Base-by-base conservation (phyloP, 352 stramenopile genomes). In the Globisporangium irregulare region DNA sequence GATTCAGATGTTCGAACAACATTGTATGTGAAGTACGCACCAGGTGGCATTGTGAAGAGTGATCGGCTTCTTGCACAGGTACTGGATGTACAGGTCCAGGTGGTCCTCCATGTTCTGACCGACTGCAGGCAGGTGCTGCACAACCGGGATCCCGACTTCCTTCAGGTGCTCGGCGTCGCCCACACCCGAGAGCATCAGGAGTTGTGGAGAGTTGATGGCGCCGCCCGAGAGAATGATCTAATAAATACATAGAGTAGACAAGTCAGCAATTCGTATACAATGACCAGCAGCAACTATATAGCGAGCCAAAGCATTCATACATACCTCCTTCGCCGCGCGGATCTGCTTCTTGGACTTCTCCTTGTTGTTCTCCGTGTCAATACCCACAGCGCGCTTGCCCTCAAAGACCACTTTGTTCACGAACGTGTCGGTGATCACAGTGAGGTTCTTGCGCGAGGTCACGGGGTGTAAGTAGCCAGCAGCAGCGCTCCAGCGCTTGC, bases 41-140 rank as follows among this genome's bases (percentile, higher is more conserved):
- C 86, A 94, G 20, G 87, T 95, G n/a, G 90, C 87, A 64, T 95
- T 93, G 73, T 96, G 90, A 25, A 97, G 83, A 62, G 87, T 96
- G 58, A 96, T 94, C 25, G 89, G 89, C 74, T 96, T 86, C 53
- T 87, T 94, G 76, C 86, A 96, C 67, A 81, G 72, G 80, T 95
- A 97, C 75, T 97, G 88, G 64, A 97, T 78, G 73, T 96, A 97
- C 56, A 96, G 68, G 60, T 96, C 90, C 32, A 97, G 59, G 67
- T 97, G 90, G 67, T 97, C 90, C 66, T 97, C 88, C 81, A 97
- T 89, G 77, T 97, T 95, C 64, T 92, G 76, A 22, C 90, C 90
- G 18, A 97, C 88, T 10, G 87, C 87, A 7, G 88, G 84, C 50
- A 93, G 22, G 68, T 96, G 74, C 34, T 93, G 80, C 32, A 96